phyloP scores from a whole-genome alignment of 2,329 filamentous ascomycete genomes.

The Aureobasidium sp. region DNA sequence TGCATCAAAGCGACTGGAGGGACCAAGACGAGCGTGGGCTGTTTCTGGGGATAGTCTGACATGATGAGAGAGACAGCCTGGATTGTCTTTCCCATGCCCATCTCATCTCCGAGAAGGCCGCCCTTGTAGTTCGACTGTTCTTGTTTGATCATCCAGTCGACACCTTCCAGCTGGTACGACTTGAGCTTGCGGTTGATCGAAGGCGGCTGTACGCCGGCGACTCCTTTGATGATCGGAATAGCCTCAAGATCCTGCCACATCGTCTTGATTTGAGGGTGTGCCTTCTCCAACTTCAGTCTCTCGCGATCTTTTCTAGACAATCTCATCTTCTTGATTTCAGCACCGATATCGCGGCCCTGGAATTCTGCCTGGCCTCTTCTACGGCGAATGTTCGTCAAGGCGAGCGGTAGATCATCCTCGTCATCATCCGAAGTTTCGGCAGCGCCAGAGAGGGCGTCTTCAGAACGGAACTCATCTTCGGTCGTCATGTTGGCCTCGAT shows the following conservation, averaged over 20 bases:
- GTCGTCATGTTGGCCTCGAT: conserved; percentile 32
- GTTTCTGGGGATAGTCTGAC: conserved; percentile 83
- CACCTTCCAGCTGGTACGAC: conserved; percentile 84
- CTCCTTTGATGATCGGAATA: conserved; percentile 56
- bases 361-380: conserved; percentile 4
- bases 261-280: conserved; percentile 69
- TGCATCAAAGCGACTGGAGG: conserved; percentile 94
- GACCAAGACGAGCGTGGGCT: conserved; percentile 79
- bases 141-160: conserved; percentile 91
- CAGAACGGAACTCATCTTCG: conserved; percentile 24
- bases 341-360: background rate
- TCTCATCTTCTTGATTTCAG: conserved; percentile 12
- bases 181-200: conserved; percentile 80
- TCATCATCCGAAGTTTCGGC: conserved; percentile 26
- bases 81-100: conserved; percentile 98
- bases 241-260: conserved; percentile 78
- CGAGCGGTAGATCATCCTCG: conserved; percentile 21
- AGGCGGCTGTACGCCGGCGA: conserved; percentile 60
- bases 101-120: conserved; percentile 89
- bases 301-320: conserved; percentile 33
- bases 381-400: background rate
- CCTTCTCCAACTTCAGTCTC: conserved; percentile 59
- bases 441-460: conserved; percentile 13
- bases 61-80: conserved; percentile 97
- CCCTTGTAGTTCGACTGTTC: conserved; percentile 80